Evolutionary conservation across 768 basidiomycete species (phyloP), one percentile per base, ranked within the genome.

Genomic region (Rhodosporidiobolus odoratus): DNA sequence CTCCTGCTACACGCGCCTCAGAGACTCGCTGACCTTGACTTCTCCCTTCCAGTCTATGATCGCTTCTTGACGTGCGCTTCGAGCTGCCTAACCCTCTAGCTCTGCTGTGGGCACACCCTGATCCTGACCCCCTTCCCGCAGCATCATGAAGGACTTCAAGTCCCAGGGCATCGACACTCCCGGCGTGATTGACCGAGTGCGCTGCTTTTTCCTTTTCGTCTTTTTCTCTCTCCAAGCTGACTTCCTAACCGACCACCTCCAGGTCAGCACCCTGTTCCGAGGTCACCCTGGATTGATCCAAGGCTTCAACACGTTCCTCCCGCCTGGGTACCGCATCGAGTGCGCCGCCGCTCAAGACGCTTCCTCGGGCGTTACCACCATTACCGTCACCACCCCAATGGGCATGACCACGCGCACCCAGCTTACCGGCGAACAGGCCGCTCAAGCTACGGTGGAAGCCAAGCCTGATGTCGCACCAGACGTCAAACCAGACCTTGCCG

Each of bases 71-170:
- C 65, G 68, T 69, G 52, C 57, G 65, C 56, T 10, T 41, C 74
- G 92, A 93, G 78, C 80, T 94, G 80, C 35, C 21, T 58, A 41
- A 34, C 34, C 41, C n/a, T 23, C 30, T 34, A 17, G 3, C 30
- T 5, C n/a, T n/a, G n/a, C n/a, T n/a, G n/a, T n/a, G n/a, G n/a
- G 16, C 41, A 0, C 34, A 56, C 6, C 32, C 23, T 38, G 25
- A 13, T 37, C 17, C 69, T 64, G 27, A 66, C 50, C n/a, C 32
- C 16, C 17, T 0, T 1, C 9, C 5, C 50, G 34, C 65, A 71
- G 68, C 12, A 95, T 97, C 78, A 97, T 97, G 96, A 97, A 98
- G 83, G 94, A 98, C 80, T 98, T 98, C 80, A 98, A 99, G 82
- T 91, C 92, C 78, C 91, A 96, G 62, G 96, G 94, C 45, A 97